These are phyloP conservation scores for Aschersonia sp. DNA, from an alignment of 2,329 filamentous ascomycete species.

Conservation along the genomic window DNA sequence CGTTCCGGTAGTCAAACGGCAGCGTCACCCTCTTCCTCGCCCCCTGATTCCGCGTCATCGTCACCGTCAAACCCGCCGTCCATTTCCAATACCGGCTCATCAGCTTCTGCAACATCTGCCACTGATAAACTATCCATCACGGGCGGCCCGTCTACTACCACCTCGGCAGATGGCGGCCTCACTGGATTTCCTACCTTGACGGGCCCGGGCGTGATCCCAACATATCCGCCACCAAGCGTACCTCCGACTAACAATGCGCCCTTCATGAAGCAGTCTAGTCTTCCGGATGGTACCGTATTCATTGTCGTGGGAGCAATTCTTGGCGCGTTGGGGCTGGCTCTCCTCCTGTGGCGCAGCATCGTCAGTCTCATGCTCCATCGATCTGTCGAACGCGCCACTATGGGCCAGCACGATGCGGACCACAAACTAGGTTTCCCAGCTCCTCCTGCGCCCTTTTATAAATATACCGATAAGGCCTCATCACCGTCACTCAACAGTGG, in stretches of 20 bases:
- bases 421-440: conserved; percentile 52
- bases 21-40: too few relatives aligned
- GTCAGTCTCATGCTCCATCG: conserved; percentile 86
- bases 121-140: too few relatives aligned
- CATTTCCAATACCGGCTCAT: too few relatives aligned
- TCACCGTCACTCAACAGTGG: conserved; percentile 29
- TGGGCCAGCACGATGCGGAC: conserved; percentile 55
- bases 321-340: conserved; percentile 65
- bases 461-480: conserved; percentile 45
- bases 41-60: too few relatives aligned
- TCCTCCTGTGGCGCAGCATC: conserved; percentile 76
- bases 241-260: conserved; percentile 75
- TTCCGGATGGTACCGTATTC: conserved; percentile 90
- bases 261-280: conserved; percentile 75
- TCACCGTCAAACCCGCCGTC: too few relatives aligned
- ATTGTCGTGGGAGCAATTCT: conserved; percentile 85
- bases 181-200: conserved; percentile 26
- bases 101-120: too few relatives aligned
- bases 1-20: too few relatives aligned
- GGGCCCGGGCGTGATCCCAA: conserved; percentile 23
- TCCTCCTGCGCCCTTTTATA: conserved; percentile 46
- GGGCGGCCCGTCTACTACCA: too few relatives aligned
- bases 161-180: too few relatives aligned
- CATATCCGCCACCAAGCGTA: conserved; percentile 59
- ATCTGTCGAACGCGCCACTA: conserved; percentile 74